A percentile compares a stretch with the other conserved stretches of the same genome.
Evolutionary conservation across 441 rosid genomes (phyloP).

Genomic region (Daphne laureola): DNA sequence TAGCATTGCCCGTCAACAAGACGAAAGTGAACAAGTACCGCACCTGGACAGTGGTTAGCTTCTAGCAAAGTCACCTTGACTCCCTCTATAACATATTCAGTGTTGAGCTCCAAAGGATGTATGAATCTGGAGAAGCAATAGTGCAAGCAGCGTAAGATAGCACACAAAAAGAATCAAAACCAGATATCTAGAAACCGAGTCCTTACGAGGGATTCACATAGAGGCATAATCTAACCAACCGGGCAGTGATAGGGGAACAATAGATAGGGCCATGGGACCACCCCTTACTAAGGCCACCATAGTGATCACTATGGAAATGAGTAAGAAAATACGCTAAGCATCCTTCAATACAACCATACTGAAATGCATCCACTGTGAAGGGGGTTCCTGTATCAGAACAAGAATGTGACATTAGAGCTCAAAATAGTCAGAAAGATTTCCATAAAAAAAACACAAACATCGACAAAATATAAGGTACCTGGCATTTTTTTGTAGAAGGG

Average conservation of each 20-base stretch:
- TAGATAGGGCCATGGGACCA: constrained; percentile 78
- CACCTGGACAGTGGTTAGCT: constrained; percentile 86
- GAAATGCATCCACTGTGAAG: constrained; percentile 77
- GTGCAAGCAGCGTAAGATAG: background rate
- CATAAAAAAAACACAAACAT: background rate
- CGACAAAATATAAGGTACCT: constrained; percentile 25
- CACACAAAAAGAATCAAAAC: background rate
- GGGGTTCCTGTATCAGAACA: constrained; percentile 43
- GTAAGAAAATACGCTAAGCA: constrained; percentile 74
- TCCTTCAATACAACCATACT: constrained; percentile 52
- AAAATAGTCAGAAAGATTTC: background rate
- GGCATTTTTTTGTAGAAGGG: constrained; percentile 79
- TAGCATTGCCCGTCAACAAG: constrained; percentile 50
- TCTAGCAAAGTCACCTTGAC: constrained; percentile 56
- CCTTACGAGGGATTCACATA: constrained; percentile 50
- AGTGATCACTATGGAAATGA: constrained; percentile 75
- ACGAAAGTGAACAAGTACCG: constrained; percentile 57
- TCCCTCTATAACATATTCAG: constrained; percentile 43
- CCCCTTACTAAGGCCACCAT: constrained; percentile 58
- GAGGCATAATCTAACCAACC: constrained; percentile 56
- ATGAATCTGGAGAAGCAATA: constrained; percentile 34
- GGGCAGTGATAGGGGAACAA: constrained; percentile 59
- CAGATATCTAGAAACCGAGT: background rate
- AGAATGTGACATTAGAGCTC: background rate
- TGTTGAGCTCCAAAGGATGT: constrained; percentile 43